These are phyloP conservation scores for Cerioporus squamosus DNA, from an alignment of 1,284 basidiomycete species.

Conservation along the genomic window DNA sequence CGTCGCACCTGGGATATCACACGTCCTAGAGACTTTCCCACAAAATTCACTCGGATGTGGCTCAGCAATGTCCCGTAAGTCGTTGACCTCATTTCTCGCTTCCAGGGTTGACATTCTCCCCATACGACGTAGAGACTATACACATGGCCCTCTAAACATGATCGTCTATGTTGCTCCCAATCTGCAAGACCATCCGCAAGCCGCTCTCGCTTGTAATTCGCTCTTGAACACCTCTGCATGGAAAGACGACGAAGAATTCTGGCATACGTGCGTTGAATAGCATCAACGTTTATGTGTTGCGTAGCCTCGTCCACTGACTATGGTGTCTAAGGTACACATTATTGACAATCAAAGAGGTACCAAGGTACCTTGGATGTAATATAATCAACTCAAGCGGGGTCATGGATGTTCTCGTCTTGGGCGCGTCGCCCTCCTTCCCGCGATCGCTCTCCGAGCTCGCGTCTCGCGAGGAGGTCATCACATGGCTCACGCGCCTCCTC, in stretches of 20 bases:
- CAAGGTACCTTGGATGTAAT: too few relatives aligned
- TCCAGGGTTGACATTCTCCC: background rate
- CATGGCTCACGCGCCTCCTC: too few relatives aligned
- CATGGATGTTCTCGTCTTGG: too few relatives aligned
- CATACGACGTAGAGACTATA: constrained; percentile 42
- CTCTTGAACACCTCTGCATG: constrained; percentile 35
- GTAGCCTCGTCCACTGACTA: too few relatives aligned
- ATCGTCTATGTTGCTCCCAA: constrained; percentile 31
- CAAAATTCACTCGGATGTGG: constrained; percentile 23
- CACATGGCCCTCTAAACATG: constrained; percentile 36
- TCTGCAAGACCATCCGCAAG: constrained; percentile 29
- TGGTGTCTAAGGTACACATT: too few relatives aligned
- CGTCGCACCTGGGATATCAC: background rate
- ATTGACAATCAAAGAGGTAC: too few relatives aligned
- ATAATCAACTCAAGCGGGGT: too few relatives aligned
- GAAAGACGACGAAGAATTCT: constrained; percentile 29
- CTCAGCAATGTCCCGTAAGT: constrained; percentile 27
- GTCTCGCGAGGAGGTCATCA: too few relatives aligned
- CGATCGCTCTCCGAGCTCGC: too few relatives aligned
- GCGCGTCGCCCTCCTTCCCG: too few relatives aligned
- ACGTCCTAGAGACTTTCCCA: constrained; percentile 17
- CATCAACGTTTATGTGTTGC: too few relatives aligned
- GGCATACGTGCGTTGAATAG: too few relatives aligned
- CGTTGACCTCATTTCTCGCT: constrained; percentile 16
- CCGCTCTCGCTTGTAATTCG: constrained; percentile 36